phyloP scores from a whole-genome alignment of 2,329 filamentous ascomycete species.

The Cercospora sojina region DNA sequence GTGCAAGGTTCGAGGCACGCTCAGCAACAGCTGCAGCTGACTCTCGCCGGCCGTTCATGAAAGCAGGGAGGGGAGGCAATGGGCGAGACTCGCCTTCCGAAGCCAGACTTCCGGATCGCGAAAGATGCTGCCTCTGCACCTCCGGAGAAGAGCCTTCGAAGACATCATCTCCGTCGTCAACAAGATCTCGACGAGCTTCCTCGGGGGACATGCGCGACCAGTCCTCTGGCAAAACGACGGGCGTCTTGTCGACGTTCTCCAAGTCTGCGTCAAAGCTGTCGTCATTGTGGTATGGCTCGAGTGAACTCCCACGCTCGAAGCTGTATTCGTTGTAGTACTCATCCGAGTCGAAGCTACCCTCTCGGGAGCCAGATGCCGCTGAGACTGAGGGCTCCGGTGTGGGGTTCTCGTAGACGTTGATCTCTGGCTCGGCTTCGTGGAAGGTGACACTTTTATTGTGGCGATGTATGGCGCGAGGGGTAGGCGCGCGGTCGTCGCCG shows the following conservation, averaged over 20 bases:
- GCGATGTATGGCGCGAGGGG: conserved; percentile 69
- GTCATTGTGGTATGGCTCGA: conserved; percentile 44
- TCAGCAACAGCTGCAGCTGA: conserved; percentile 71
- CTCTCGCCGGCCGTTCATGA: conserved; percentile 51
- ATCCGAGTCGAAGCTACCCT: conserved; percentile 85
- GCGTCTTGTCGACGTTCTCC: conserved; percentile 95
- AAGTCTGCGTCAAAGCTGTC: conserved; percentile 96
- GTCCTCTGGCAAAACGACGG: conserved; percentile 94
- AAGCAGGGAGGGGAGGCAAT: conserved; percentile 78
- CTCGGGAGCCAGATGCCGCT: conserved; percentile 81
- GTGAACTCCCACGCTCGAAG: conserved; percentile 58
- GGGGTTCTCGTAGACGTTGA: conserved; percentile 98
- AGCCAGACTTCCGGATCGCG: conserved; percentile 68
- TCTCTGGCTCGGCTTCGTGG: conserved; percentile 84
- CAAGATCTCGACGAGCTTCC: conserved; percentile 56
- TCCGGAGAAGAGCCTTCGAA: conserved; percentile 57
- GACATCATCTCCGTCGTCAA: conserved; percentile 61
- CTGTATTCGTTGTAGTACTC: conserved; percentile 70
- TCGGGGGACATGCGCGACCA: conserved; percentile 79
- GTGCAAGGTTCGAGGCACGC: conserved; percentile 64
- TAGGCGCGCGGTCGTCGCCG: conserved; percentile 60
- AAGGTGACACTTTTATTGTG: conserved; percentile 98
- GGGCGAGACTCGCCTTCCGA: conserved; percentile 82
- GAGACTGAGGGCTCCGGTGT: conserved; percentile 89
- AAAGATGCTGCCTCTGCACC: conserved; percentile 56